Evolutionary conservation across 2,329 filamentous ascomycete species (phyloP).

Genomic region (Fusarium illudens): DNA sequence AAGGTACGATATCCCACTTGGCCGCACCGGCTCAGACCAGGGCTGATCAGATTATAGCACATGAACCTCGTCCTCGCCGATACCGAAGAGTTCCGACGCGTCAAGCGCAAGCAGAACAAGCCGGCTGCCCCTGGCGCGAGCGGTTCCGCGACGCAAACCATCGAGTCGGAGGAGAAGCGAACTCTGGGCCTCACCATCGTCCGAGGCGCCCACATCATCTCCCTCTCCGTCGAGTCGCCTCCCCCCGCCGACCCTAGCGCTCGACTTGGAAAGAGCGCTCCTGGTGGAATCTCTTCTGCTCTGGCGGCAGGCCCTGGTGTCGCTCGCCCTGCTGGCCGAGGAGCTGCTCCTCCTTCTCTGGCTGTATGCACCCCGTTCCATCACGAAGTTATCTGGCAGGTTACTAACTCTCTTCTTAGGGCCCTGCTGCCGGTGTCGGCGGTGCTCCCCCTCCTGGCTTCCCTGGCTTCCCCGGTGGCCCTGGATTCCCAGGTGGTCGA

Average conservation of each 20-base stretch:
- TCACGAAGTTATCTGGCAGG: not conserved
- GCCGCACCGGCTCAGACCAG: not conserved
- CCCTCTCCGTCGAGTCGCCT: slow-evolving; percentile 92
- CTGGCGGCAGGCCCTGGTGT: slow-evolving; percentile 88
- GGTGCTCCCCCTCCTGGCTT: slow-evolving; percentile 70
- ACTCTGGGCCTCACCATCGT: slow-evolving; percentile 96
- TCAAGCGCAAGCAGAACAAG: slow-evolving; percentile 86
- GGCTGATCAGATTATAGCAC: slow-evolving; percentile 66
- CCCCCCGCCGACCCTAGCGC: slow-evolving; percentile 93
- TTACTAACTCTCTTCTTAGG: slow-evolving; percentile 51
- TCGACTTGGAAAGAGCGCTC: slow-evolving; percentile 80
- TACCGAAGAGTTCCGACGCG: slow-evolving; percentile 95
- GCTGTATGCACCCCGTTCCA: slow-evolving; percentile 62
- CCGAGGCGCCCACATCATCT: slow-evolving; percentile 93
- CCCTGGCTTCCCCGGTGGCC: slow-evolving; percentile 61
- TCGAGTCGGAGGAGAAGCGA: slow-evolving; percentile 95
- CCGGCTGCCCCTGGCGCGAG: slow-evolving; percentile 69
- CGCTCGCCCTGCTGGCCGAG: slow-evolving; percentile 88
- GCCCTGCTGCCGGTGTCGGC: slow-evolving; percentile 88
- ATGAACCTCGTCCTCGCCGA: slow-evolving; percentile 99
- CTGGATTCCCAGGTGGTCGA: slow-evolving; percentile 57
- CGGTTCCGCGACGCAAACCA: slow-evolving; percentile 68
- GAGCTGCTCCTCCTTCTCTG: slow-evolving; percentile 75
- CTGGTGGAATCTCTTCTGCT: slow-evolving; percentile 73
- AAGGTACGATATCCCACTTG: slow-evolving; percentile 67